phyloP scores from a whole-genome alignment of 306 rosid genomes.

The Medicago truncatula region DNA sequence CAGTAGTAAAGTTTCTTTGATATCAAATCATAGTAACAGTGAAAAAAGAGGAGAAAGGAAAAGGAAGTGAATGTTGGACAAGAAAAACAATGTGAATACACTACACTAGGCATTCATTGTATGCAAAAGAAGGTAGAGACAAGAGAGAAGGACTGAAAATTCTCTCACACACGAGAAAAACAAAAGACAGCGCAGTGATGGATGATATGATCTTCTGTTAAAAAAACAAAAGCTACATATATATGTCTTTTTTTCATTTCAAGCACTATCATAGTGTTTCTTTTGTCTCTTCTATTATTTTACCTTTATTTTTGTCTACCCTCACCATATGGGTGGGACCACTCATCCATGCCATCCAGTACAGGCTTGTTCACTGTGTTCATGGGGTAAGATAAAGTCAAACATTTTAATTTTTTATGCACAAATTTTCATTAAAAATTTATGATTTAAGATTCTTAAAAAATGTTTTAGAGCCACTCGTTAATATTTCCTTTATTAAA shows the following conservation, averaged over 20 bases:
- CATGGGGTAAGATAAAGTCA: too few species aligned
- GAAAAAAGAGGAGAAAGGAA: background rate
- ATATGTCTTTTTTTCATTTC: background rate
- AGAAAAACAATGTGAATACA: conserved; percentile 27
- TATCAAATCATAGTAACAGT: conserved; percentile 36
- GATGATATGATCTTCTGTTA: background rate
- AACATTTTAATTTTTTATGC: too few species aligned
- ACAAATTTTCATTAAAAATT: too few species aligned
- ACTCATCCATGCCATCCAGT: background rate
- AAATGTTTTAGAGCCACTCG: too few species aligned
- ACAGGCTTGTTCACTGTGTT: background rate
- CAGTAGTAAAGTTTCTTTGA: conserved; percentile 30
- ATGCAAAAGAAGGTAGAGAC: background rate
- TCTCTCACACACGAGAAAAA: conserved; percentile 45
- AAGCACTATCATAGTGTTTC: conserved; percentile 36
- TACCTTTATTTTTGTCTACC: conserved; percentile 6
- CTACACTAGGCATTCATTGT: background rate
- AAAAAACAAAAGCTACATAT: too few species aligned
- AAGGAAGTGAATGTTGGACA: conserved; percentile 62
- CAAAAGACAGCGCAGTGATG: conserved; percentile 50
- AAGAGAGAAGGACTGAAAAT: conserved; percentile 1
- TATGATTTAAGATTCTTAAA: too few species aligned
- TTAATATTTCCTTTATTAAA: too few species aligned
- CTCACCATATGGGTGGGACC: conserved; percentile 17
- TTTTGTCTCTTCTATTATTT: background rate